Evolutionary conservation across 2,329 filamentous ascomycete species (phyloP), one percentile per base, ranked within the genome.

Genomic region (Didymosphaeria variabile): DNA sequence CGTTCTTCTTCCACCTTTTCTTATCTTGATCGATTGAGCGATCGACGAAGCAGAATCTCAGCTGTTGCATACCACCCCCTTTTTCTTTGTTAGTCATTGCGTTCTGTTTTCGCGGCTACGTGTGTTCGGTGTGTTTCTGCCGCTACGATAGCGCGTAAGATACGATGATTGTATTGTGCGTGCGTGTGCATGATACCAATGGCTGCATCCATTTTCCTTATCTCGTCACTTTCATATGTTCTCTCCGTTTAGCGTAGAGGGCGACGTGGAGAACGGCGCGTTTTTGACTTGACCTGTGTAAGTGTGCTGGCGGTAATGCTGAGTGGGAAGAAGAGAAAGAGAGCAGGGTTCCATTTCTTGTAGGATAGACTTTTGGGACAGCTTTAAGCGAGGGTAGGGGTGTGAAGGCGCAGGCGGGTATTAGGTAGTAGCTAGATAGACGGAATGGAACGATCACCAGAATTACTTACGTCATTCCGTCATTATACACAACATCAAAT

Each of bases 311-410:
- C 26, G 36, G 36, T 40, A 40, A 40, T 17, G 3, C 12, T 21
- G 42, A 9, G n/a, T 17, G 42, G 42, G 23, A n/a, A n/a, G 13
- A 13, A 8, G 36, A 40, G 36, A n/a, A 13, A 8, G 36, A 40
- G 36, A n/a, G 19, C 6, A 23, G 13, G n/a, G 26, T 17, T 46
- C 40, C 38, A 8, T n/a, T 55, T 44, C n/a, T 59, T 59, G 57
- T 59, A 59, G 57, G 57, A 59, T 59, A 54, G 46, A 44, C 52
- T 45, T 19, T 53, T 47, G 2, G 31, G 32, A 31, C 7, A 45
- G 42, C 4, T 29, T 19, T 21, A 3, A 17, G 40, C 8, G 40
- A 12, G 40, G 34, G 50, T 2, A 38, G 31, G 12, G 17, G n/a
- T 10, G 34, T 10, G 34, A 36, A 36, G 4, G 34, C 4, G 34